phyloP scores from a whole-genome alignment of 352 stramenopile genomes.

The Phytophthora fragariae region DNA sequence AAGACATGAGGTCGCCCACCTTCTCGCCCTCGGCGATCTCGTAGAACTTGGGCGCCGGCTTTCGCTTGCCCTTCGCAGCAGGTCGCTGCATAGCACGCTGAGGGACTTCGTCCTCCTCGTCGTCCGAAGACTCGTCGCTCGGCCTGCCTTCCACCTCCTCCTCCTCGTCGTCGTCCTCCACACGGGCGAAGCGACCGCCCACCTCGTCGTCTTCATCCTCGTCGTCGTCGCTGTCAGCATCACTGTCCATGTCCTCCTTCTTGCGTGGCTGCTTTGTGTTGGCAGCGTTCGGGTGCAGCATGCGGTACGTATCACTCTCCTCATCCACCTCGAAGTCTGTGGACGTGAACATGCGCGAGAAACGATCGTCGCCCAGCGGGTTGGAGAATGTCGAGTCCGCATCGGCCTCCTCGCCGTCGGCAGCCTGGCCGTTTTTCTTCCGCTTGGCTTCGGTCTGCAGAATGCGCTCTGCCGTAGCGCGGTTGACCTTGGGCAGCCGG shows the following conservation, averaged over 20 bases:
- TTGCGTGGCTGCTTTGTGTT: constrained; percentile 77
- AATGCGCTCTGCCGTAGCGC: constrained; percentile 86
- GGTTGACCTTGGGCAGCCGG: constrained; percentile 92
- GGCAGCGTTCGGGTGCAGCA: constrained; percentile 94
- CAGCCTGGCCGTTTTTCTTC: constrained; percentile 58
- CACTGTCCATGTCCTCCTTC: constrained; percentile 94
- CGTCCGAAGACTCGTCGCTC: constrained; percentile 73
- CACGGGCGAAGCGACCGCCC: constrained; percentile 70
- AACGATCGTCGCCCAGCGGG: constrained; percentile 96
- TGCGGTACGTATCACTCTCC: constrained; percentile 95
- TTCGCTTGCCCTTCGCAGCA: constrained; percentile 45
- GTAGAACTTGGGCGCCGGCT: constrained; percentile 79
- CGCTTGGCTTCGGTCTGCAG: constrained; percentile 79
- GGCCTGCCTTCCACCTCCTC: constrained; percentile 66
- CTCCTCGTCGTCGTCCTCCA: constrained; percentile 69
- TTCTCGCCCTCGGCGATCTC: constrained; percentile 87
- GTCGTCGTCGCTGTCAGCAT: constrained; percentile 75
- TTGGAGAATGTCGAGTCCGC: constrained; percentile 62
- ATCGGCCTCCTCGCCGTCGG: constrained; percentile 30
- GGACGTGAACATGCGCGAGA: constrained; percentile 97
- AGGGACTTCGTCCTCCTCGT: constrained; percentile 46
- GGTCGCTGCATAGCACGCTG: constrained; percentile 18
- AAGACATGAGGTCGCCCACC: constrained; percentile 81
- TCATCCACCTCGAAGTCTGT: constrained; percentile 98
- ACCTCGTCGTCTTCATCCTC: constrained; percentile 63